A percentile compares a stretch with the other conserved stretches of the same genome.
phyloP scores from a whole-genome alignment of 148 eudicot genomes.

The Rhododendron ovatum region DNA sequence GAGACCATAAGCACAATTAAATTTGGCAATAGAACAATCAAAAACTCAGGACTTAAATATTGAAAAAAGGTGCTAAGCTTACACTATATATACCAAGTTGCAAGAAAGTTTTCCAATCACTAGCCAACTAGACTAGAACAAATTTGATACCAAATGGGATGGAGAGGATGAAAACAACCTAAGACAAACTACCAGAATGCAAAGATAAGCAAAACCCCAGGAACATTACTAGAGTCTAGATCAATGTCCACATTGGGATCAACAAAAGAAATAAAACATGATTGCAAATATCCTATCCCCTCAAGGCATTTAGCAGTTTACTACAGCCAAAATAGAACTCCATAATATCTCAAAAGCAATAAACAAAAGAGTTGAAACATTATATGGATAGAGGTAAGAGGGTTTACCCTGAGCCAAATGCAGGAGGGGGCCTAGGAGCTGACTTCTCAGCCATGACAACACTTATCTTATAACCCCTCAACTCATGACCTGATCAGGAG shows the following conservation, averaged over 20 bases:
- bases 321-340: background rate
- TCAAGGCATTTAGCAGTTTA: background rate
- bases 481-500: slow-evolving; percentile 47
- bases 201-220: background rate
- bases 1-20: too few species aligned
- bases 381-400: background rate
- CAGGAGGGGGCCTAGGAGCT: slow-evolving; percentile 63
- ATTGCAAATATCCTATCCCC: background rate
- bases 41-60: background rate
- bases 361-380: background rate
- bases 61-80: background rate
- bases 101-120: too few species aligned
- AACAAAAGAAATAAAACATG: background rate
- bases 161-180: background rate
- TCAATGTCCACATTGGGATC: background rate
- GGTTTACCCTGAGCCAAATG: slow-evolving; percentile 58
- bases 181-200: background rate
- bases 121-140: background rate
- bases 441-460: slow-evolving; percentile 95
- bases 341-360: background rate
- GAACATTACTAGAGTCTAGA: background rate
- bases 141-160: background rate
- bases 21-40: background rate
- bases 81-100: background rate
- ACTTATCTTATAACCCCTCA: slow-evolving; percentile 74